A percentile compares a stretch with the other conserved stretches of the same genome.
Evolutionary conservation across 2,329 filamentous ascomycete genomes (phyloP).

Genomic region (Nemania serpens): DNA sequence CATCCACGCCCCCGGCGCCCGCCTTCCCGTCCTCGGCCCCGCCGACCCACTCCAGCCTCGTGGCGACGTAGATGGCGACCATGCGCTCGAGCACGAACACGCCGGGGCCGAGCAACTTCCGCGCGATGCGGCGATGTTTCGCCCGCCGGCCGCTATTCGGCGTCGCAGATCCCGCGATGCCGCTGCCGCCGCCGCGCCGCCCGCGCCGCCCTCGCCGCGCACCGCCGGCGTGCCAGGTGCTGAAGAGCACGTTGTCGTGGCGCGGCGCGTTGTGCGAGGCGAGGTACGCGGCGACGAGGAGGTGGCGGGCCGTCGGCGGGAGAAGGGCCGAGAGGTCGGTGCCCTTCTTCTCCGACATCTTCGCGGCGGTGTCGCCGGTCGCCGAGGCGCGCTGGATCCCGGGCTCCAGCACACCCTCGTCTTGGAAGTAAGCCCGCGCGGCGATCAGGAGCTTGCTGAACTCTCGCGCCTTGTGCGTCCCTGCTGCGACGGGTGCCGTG

Average conservation of each 20-base stretch:
- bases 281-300: conserved; percentile 78
- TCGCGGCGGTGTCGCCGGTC: no score
- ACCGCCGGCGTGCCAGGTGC: conserved; percentile 64
- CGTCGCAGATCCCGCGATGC: background rate
- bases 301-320: conserved; percentile 73
- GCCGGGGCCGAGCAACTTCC: conserved; percentile 76
- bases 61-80: conserved; percentile 75
- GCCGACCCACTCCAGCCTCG: conserved; percentile 60
- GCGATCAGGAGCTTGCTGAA: conserved; percentile 83
- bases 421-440: conserved; percentile 70
- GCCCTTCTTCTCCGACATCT: background rate
- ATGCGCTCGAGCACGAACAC: conserved; percentile 79
- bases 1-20: conserved; percentile 48
- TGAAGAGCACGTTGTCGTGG: conserved; percentile 77
- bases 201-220: conserved; percentile 57
- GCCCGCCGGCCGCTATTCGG: conserved; percentile 25
- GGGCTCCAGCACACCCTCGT: conserved; percentile 71
- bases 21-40: conserved; percentile 46
- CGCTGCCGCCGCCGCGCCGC: conserved; percentile 54
- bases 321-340: conserved; percentile 61
- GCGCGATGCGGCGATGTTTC: conserved; percentile 73
- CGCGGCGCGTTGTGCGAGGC: conserved; percentile 78
- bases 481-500: conserved; percentile 73
- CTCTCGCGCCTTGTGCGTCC: conserved; percentile 76
- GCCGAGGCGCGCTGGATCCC: conserved; percentile 52